These are phyloP conservation scores for Conticribra guillardii DNA, from an alignment of 108 stramenopile species.

Conservation along the genomic window DNA sequence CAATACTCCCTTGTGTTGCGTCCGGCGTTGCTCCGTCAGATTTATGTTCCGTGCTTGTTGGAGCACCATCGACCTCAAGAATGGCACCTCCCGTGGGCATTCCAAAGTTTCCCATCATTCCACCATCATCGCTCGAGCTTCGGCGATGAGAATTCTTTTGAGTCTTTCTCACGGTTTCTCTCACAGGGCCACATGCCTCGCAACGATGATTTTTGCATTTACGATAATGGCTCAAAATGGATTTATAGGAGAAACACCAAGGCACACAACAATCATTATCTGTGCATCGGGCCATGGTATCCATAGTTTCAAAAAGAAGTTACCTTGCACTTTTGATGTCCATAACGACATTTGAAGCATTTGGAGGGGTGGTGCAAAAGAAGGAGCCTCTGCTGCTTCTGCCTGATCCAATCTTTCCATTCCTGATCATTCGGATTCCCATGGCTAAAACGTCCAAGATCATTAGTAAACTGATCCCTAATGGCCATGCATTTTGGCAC, in stretches of 20 bases:
- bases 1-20: too few relatives aligned
- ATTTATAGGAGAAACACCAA: conserved; percentile 96
- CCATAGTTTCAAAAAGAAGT: conserved; percentile 98
- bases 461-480: too few relatives aligned
- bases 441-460: conserved; percentile 26
- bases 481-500: too few relatives aligned
- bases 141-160: conserved; percentile 36
- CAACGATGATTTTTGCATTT: conserved; percentile 94
- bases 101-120: conserved; percentile 3
- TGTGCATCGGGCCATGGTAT: conserved; percentile 97
- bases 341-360: conserved; percentile 91
- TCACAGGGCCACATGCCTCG: conserved; percentile 96
- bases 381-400: conserved; percentile 97
- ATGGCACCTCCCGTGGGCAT: conserved; percentile 5
- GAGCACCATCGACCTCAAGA: too few relatives aligned
- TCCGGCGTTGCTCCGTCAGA: too few relatives aligned
- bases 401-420: conserved; percentile 87
- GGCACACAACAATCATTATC: conserved; percentile 94
- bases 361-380: conserved; percentile 97
- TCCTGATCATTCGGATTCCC: conserved; percentile 81
- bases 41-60: too few relatives aligned
- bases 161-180: conserved; percentile 90
- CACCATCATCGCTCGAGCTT: conserved; percentile 13
- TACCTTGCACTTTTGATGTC: conserved; percentile 83
- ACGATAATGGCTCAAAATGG: conserved; percentile 97